Conservation (phyloP, 1,139 yeast species). For the Scheffersomyces stambukii region DNA sequence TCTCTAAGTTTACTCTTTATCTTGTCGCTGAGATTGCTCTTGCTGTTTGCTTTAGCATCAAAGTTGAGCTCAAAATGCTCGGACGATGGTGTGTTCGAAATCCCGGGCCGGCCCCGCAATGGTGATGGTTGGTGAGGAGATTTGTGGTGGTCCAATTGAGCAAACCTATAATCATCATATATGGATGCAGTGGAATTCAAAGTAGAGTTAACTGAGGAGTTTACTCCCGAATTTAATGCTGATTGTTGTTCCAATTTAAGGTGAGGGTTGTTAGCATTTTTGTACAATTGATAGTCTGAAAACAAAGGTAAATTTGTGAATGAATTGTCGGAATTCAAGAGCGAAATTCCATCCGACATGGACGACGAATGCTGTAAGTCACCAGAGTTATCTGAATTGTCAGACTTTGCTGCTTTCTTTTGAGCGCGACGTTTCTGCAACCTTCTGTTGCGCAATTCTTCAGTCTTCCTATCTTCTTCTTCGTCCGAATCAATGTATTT, state of each 20-base stretch:
- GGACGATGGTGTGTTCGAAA: conserved; percentile 21
- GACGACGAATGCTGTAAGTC: conserved; percentile 27
- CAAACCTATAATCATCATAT: conserved; percentile 24
- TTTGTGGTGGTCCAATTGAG: conserved; percentile 3
- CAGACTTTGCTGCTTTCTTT: conserved; percentile 14
- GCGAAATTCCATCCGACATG: conserved; percentile 50
- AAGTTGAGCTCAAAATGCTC: conserved; percentile 38
- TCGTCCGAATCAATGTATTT: conserved; percentile 44
- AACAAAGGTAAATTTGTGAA: conserved; percentile 55
- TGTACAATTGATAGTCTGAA: conserved; percentile 41
- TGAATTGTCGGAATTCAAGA: conserved; percentile 50
- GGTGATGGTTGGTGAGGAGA: conserved; percentile 7
- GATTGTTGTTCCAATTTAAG: conserved; percentile 24
- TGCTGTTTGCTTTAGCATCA: conserved; percentile 9
- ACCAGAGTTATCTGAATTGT: conserved; percentile 4
- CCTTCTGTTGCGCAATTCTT: conserved; percentile 47
- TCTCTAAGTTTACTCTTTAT: conserved; percentile 35
- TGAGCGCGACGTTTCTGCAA: conserved; percentile 21
- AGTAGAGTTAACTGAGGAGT: conserved; percentile 6
- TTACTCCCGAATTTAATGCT: conserved; percentile 6
- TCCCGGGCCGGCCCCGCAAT: conserved; percentile 8
- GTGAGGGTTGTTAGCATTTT: conserved; percentile 25
- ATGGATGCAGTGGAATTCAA: conserved; percentile 25
- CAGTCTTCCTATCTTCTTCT: conserved; percentile 54
- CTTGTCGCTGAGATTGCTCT: conserved; percentile 25